Evolutionary conservation across 371 early-diverging fungal species (phyloP).

Genomic region (Mortierella sp.): DNA sequence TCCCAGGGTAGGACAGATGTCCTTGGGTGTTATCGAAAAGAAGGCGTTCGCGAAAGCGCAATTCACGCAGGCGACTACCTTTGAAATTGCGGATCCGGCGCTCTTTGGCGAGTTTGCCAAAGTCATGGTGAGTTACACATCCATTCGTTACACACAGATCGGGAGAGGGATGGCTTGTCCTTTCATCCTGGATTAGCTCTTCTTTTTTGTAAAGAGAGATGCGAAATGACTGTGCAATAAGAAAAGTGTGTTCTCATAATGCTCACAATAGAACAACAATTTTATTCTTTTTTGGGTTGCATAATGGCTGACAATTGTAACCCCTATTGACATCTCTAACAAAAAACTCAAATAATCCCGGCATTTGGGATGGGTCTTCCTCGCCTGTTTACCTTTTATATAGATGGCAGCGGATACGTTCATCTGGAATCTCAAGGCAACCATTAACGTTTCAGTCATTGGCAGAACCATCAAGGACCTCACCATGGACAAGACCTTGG

Average conservation of each 20-base stretch:
- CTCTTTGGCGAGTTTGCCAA: conserved; percentile 54
- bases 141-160: background rate
- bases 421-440: conserved; percentile 33
- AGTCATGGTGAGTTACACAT: conserved; percentile 29
- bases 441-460: conserved; percentile 35
- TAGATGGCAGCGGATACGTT: conserved; percentile 40
- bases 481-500: conserved; percentile 33
- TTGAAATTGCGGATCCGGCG: conserved; percentile 42
- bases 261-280: background rate
- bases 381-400: background rate
- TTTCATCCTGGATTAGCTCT: background rate
- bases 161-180: background rate
- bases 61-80: conserved; percentile 34
- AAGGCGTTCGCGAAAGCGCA: conserved; percentile 30
- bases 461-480: conserved; percentile 48
- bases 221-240: background rate
- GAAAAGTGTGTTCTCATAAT: background rate
- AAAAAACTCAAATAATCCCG: background rate
- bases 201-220: background rate
- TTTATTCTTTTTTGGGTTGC: background rate
- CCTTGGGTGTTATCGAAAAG: conserved; percentile 34
- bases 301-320: too few relatives aligned
- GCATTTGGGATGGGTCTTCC: background rate
- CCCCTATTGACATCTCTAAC: background rate
- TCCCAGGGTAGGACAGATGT: conserved; percentile 36